phyloP scores from a whole-genome alignment of 768 basidiomycete species.

The Galerina sulciceps region DNA sequence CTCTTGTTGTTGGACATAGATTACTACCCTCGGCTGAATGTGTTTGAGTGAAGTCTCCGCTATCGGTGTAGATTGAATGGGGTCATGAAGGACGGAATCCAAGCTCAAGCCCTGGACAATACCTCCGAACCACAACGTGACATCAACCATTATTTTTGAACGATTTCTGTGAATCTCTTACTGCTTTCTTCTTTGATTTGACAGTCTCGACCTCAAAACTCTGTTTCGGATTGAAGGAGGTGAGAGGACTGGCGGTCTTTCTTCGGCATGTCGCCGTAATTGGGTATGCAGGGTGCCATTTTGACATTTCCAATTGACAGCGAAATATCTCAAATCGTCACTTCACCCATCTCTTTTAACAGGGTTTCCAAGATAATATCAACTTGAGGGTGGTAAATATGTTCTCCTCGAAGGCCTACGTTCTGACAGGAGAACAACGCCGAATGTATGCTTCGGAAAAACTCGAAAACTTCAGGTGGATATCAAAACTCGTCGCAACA shows the following conservation, averaged over 20 bases:
- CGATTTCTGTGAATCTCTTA: neutral
- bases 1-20: conserved; percentile 40
- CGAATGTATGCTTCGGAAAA: conserved; percentile 57
- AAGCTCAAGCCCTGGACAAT: conserved; percentile 3
- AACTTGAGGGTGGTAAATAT: neutral
- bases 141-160: neutral
- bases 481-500: conserved; percentile 51
- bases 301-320: neutral
- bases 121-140: conserved; percentile 18
- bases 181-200: neutral
- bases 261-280: neutral
- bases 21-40: conserved; percentile 3
- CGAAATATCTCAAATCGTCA: neutral
- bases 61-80: conserved; percentile 5
- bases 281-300: neutral
- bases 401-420: conserved; percentile 7
- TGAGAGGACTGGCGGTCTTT: neutral
- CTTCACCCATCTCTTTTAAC: neutral
- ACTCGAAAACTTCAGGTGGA: conserved; percentile 59
- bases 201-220: neutral
- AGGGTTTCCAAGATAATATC: neutral
- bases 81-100: conserved; percentile 10
- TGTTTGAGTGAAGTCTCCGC: neutral
- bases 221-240: neutral
- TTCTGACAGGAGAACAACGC: conserved; percentile 45